Evolutionary conservation across 1,139 yeast species (phyloP).

Genomic region (Protomyces macrosporus): DNA sequence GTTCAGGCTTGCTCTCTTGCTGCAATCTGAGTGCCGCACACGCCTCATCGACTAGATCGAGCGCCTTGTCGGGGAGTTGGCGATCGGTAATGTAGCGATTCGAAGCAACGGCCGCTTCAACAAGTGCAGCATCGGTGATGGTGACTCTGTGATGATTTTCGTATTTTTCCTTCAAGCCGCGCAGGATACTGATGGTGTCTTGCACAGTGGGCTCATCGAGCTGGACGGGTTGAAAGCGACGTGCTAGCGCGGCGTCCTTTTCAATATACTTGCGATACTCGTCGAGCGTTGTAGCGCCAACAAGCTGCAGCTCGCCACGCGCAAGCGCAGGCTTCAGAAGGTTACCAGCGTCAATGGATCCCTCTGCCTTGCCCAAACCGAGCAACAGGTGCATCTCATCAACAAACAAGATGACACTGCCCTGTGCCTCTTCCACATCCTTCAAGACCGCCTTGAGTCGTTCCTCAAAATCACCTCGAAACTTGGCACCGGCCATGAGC

Average conservation of each 20-base stretch:
- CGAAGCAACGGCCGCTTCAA: conserved; percentile 86
- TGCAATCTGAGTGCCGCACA: conserved; percentile 90
- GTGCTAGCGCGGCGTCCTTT: conserved; percentile 84
- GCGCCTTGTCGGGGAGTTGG: conserved; percentile 75
- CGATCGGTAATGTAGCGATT: conserved; percentile 89
- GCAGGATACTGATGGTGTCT: conserved; percentile 82
- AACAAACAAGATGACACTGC: conserved; percentile 73
- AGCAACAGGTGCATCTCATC: conserved; percentile 88
- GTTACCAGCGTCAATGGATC: conserved; percentile 93
- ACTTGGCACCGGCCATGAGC: conserved; percentile 89
- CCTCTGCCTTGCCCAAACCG: conserved; percentile 93
- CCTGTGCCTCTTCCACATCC: conserved; percentile 79
- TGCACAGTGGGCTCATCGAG: conserved; percentile 88
- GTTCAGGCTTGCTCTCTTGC: conserved; percentile 95
- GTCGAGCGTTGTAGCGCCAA: conserved; percentile 92
- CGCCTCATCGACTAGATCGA: conserved; percentile 94
- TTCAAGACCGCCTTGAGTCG: conserved; percentile 76
- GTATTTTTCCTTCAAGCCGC: conserved; percentile 89
- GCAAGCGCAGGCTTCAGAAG: conserved; percentile 90
- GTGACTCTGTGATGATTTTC: conserved; percentile 99
- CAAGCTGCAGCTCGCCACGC: conserved; percentile 84
- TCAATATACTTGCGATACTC: conserved; percentile 83
- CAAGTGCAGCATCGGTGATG: conserved; percentile 85
- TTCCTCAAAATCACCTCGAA: conserved; percentile 92
- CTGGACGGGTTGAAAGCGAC: conserved; percentile 85